Evolutionary conservation across 2,329 filamentous ascomycete genomes (phyloP).

Genomic region (Fusarium marasasianum): DNA sequence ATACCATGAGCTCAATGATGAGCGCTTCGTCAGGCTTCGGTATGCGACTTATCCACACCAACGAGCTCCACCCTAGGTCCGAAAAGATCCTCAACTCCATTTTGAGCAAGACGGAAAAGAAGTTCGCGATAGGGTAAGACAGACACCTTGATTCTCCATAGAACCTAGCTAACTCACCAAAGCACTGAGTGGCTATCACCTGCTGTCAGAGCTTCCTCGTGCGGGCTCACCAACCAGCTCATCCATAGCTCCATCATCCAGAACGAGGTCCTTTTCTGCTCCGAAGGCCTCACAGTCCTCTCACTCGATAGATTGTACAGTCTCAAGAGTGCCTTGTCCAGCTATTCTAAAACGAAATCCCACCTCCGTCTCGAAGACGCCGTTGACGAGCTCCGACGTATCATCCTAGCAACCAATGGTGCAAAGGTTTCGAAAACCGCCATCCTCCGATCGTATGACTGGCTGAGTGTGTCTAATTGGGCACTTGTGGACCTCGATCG

Average conservation of each 20-base stretch:
- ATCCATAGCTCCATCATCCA: constrained; percentile 66
- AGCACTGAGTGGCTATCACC: constrained; percentile 57
- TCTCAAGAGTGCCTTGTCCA: constrained; percentile 68
- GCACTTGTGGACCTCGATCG: constrained; percentile 64
- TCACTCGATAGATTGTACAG: constrained; percentile 71
- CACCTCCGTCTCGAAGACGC: constrained; percentile 64
- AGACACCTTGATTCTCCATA: neutral
- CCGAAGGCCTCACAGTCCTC: constrained; percentile 67
- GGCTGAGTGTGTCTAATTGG: constrained; percentile 61
- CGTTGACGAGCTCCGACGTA: constrained; percentile 69
- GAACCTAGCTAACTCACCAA: constrained; percentile 13
- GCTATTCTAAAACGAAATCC: constrained; percentile 60
- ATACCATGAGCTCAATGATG: constrained; percentile 44
- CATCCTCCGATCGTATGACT: constrained; percentile 65
- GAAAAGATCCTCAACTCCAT: constrained; percentile 59
- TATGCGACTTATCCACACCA: constrained; percentile 61
- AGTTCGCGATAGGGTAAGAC: constrained; percentile 52
- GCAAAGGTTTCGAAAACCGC: constrained; percentile 60
- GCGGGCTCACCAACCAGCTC: constrained; percentile 60
- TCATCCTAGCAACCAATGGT: constrained; percentile 64
- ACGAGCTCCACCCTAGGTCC: constrained; percentile 56
- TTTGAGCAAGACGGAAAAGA: constrained; percentile 63
- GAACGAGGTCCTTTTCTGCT: constrained; percentile 69
- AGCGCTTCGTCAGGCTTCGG: constrained; percentile 53
- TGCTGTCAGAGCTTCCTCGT: constrained; percentile 53